phyloP scores from a whole-genome alignment of 805 yeast genomes.

The Kodamaea lidongshanica region DNA sequence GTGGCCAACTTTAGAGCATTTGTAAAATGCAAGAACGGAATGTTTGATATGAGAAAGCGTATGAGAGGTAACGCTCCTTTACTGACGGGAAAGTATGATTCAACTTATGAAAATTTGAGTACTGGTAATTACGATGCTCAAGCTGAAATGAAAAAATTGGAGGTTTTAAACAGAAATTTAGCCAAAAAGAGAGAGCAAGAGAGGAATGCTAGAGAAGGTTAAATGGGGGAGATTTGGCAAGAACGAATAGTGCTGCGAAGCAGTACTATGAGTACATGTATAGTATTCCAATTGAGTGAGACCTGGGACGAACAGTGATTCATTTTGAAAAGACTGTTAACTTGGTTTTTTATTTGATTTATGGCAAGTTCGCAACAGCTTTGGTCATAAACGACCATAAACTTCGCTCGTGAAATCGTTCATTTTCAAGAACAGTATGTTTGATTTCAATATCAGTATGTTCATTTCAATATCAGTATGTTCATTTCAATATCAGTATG shows the following conservation, averaged over 20 bases:
- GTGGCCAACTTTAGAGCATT: constrained; percentile 78
- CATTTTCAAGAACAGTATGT: too few relatives aligned
- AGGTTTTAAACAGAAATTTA: constrained; percentile 49
- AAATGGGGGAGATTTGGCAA: constrained; percentile 1
- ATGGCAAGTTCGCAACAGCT: too few relatives aligned
- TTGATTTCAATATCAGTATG: too few relatives aligned
- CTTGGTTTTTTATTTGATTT: too few relatives aligned
- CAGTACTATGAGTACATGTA: background rate
- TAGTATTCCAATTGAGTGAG: background rate
- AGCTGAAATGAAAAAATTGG: constrained; percentile 73
- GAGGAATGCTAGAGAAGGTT: background rate
- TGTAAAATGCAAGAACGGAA: constrained; percentile 85
- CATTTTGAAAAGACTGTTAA: too few relatives aligned
- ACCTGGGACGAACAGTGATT: too few relatives aligned
- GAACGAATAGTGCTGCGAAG: background rate
- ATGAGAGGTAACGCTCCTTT: constrained; percentile 91
- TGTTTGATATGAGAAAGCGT: constrained; percentile 85
- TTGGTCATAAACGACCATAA: too few relatives aligned
- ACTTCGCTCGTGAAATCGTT: too few relatives aligned
- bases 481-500: too few relatives aligned
- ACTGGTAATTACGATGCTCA: constrained; percentile 76
- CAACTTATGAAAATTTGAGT: constrained; percentile 72
- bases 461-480: too few relatives aligned
- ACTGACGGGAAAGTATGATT: constrained; percentile 89
- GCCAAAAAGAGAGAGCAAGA: constrained; percentile 25